phyloP scores from a whole-genome alignment of 2,329 filamentous ascomycete species.

The Aspergillus clavatus region DNA sequence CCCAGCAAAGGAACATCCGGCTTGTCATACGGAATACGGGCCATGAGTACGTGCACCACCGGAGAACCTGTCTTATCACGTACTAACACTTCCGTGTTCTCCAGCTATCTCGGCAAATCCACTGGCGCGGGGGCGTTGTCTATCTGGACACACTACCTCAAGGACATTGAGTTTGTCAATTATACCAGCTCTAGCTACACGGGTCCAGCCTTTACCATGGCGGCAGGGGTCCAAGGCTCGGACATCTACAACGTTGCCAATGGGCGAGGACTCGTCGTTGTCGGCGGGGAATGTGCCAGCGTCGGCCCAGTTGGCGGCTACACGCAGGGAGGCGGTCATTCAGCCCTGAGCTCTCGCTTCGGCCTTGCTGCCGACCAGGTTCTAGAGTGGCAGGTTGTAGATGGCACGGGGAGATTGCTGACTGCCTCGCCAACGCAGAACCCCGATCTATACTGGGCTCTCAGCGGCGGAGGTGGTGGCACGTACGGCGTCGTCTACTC shows the following conservation, averaged over 20 bases:
- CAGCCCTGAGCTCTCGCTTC: slow-evolving; percentile 48
- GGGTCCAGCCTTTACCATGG: slow-evolving; percentile 51
- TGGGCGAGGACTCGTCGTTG: slow-evolving; percentile 45
- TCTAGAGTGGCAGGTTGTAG: slow-evolving; percentile 55
- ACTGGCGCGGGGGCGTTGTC: slow-evolving; percentile 53
- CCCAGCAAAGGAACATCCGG: slow-evolving; percentile 46
- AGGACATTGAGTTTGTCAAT: slow-evolving; percentile 22
- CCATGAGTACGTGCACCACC: slow-evolving; percentile 36
- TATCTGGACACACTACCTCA: slow-evolving; percentile 33
- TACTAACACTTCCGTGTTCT: no score
- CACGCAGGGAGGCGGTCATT: slow-evolving; percentile 57
- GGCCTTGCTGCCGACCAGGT: slow-evolving; percentile 59
- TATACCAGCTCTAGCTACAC: slow-evolving; percentile 42
- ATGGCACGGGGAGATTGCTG: slow-evolving; percentile 46
- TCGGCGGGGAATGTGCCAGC: slow-evolving; percentile 52
- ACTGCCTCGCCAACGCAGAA: slow-evolving; percentile 47
- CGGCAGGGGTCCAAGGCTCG: slow-evolving; percentile 50
- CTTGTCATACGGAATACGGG: slow-evolving; percentile 45
- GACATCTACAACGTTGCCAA: slow-evolving; percentile 47
- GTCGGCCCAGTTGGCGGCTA: slow-evolving; percentile 59
- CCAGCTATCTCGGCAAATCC: slow-evolving; percentile 57
- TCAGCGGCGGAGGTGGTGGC: slow-evolving; percentile 56
- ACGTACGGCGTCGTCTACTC: slow-evolving; percentile 56
- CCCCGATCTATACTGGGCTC: slow-evolving; percentile 58
- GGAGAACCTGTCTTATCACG: no score